Conservation (phyloP, 306 rosid genomes). For the Dalbergia cultrata region DNA sequence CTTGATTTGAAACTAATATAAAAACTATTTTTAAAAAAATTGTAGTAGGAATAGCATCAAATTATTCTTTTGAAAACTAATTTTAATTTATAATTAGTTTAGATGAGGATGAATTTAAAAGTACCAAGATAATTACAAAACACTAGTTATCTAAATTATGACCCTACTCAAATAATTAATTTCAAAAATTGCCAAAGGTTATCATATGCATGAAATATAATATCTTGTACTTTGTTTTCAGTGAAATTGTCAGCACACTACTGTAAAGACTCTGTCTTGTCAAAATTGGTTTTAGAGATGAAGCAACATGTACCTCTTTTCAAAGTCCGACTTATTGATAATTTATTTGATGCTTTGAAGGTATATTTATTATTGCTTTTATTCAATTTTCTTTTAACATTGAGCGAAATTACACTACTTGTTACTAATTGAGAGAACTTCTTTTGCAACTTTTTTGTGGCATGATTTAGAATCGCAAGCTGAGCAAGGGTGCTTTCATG, state of each 20-base stretch:
- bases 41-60: no score
- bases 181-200: no score
- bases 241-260: slow-evolving; percentile 17
- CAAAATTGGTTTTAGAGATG: slow-evolving; percentile 51
- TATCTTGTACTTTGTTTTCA: slow-evolving; percentile 35
- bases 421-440: neutral
- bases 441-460: slow-evolving; percentile 14
- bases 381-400: neutral
- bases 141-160: no score
- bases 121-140: no score
- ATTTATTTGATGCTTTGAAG: slow-evolving; percentile 48
- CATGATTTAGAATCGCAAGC: slow-evolving; percentile 58
- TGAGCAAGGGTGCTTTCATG: slow-evolving; percentile 50
- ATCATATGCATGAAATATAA: neutral
- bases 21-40: no score
- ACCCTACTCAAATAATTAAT: no score
- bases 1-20: no score
- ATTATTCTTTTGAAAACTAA: no score
- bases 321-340: slow-evolving; percentile 50
- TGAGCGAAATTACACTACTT: no score
- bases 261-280: no score
- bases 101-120: neutral
- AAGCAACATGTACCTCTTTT: slow-evolving; percentile 50
- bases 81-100: no score
- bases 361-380: slow-evolving; percentile 41